Conservation (phyloP, 805 yeast species). For the Candida ovalis region DNA sequence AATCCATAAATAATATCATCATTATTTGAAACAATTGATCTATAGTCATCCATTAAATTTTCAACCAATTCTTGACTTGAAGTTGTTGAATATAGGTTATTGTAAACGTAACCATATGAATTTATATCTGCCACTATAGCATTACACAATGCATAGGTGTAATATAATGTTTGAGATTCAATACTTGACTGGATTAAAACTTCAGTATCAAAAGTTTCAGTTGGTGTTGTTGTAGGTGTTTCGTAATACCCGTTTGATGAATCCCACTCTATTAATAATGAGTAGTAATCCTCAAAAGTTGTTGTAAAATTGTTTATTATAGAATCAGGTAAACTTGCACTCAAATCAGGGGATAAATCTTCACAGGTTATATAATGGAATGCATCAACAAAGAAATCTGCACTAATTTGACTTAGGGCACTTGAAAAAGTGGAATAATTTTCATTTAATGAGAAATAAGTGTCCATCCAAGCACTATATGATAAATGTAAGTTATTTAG, state of each 20-base stretch:
- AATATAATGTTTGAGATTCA: slow-evolving; percentile 1
- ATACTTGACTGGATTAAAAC: slow-evolving; percentile 6
- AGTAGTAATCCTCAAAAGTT: neutral
- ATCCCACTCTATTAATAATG: neutral
- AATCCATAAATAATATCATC: neutral
- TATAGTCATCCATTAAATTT: neutral
- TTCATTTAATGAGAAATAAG: neutral
- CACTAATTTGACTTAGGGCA: neutral
- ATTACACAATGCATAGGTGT: slow-evolving; percentile 9
- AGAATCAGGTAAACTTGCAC: neutral
- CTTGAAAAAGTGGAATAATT: neutral
- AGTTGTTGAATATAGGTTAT: neutral
- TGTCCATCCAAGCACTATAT: neutral
- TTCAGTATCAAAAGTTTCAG: slow-evolving; percentile 4
- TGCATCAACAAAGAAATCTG: neutral
- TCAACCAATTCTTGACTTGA: neutral
- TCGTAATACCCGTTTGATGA: neutral
- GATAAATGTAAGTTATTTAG: neutral
- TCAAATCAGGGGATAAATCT: neutral
- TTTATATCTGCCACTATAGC: slow-evolving; percentile 7
- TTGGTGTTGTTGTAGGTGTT: neutral
- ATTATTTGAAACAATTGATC: neutral
- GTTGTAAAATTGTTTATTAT: neutral
- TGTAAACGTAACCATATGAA: slow-evolving; percentile 9
- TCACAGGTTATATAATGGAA: neutral